Conservation (phyloP, 1,139 yeast genomes). For the Hemisphaericaspora xylanilytica region DNA sequence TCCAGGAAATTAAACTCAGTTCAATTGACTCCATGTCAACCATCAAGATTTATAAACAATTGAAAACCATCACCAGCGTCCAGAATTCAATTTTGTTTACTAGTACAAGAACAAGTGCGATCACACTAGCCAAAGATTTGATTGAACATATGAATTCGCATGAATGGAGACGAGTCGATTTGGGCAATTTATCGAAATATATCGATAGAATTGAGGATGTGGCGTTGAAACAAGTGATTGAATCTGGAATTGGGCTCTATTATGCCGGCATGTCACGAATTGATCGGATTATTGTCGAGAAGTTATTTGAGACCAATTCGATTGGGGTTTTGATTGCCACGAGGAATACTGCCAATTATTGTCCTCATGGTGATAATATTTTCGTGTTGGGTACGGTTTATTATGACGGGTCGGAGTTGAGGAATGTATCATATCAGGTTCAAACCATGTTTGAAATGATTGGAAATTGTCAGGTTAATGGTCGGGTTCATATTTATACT, state of each 20-base stretch:
- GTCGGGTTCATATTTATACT: constrained; percentile 55
- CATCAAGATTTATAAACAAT: constrained; percentile 8
- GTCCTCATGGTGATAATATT: constrained; percentile 56
- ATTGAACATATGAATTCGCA: constrained; percentile 9
- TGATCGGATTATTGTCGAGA: constrained; percentile 57
- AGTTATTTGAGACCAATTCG: constrained; percentile 47
- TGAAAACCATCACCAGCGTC: constrained; percentile 2
- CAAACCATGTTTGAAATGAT: constrained; percentile 70
- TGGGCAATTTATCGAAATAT: constrained; percentile 32
- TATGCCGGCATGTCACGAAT: constrained; percentile 56
- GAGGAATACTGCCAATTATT: constrained; percentile 49
- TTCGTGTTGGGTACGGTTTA: constrained; percentile 69
- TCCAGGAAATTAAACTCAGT: constrained; percentile 54
- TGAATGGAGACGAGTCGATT: constrained; percentile 7
- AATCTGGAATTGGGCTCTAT: constrained; percentile 66
- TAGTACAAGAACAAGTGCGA: constrained; percentile 52
- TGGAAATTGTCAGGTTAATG: constrained; percentile 49
- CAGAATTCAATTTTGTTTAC: constrained; percentile 49
- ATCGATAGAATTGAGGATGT: constrained; percentile 48
- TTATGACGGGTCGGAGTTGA: constrained; percentile 71
- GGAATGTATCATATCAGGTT: constrained; percentile 67
- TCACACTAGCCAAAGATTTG: constrained; percentile 47
- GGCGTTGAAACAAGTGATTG: constrained; percentile 41
- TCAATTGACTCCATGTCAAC: not conserved
- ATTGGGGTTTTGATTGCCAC: constrained; percentile 58